A percentile compares a stretch with the other conserved stretches of the same genome.
These are phyloP conservation scores for Salix brachista DNA, from an alignment of 345 rosid genomes.

Conservation along the genomic window DNA sequence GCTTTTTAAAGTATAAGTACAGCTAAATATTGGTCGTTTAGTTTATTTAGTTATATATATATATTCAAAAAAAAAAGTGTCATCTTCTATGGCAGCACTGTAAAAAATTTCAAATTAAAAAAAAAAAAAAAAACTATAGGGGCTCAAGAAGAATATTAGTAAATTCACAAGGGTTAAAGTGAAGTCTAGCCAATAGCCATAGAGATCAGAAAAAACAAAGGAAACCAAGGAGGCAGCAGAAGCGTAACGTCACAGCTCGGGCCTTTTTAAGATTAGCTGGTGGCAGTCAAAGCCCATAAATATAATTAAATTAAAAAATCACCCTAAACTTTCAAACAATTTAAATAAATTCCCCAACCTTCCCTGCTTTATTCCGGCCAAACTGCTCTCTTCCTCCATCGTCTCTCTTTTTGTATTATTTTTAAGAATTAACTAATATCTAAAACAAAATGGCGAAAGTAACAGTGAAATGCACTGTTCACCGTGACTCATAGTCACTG, in stretches of 20 bases:
- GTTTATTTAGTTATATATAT: no score
- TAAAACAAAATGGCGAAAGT: no score
- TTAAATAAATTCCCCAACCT: background rate
- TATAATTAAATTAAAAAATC: background rate
- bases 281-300: background rate
- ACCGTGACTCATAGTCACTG: no score
- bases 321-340: background rate
- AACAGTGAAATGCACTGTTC: no score
- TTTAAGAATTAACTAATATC: no score
- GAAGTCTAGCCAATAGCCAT: background rate
- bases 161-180: background rate
- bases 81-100: no score
- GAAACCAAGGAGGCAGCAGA: background rate
- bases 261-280: background rate
- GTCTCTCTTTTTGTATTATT: background rate
- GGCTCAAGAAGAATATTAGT: background rate
- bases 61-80: no score
- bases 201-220: background rate
- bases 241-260: background rate
- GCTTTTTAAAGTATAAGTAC: no score
- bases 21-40: no score
- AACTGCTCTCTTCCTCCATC: background rate
- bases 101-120: background rate
- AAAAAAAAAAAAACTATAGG: background rate
- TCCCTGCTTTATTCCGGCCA: background rate